Conservation (phyloP, 164 flowering plant species). For the Sedum album region DNA sequence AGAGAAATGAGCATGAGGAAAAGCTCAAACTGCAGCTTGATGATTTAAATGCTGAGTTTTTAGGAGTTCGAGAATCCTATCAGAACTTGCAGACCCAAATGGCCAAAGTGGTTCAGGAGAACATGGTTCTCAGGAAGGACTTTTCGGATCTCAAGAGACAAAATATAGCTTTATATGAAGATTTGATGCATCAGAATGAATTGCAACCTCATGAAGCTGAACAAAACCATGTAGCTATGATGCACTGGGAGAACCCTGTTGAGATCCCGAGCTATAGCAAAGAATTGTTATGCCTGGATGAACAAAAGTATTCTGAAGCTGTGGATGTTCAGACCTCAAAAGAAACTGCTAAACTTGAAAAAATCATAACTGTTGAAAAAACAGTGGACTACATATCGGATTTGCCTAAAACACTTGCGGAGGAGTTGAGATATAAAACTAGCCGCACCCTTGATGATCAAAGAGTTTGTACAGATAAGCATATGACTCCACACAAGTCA, state of each 20-base stretch:
- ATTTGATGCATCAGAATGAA: not conserved
- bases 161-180: not conserved
- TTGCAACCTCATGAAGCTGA: not conserved
- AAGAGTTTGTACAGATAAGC: not conserved
- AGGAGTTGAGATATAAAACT: not conserved
- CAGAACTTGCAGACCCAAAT: not conserved
- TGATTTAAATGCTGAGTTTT: not conserved
- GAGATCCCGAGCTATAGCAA: not conserved
- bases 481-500: not conserved
- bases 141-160: not conserved
- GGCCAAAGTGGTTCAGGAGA: not conserved
- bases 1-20: not conserved
- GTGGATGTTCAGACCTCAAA: not conserved
- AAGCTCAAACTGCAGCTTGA: not conserved
- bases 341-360: not conserved
- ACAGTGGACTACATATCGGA: not conserved
- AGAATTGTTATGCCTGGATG: not conserved
- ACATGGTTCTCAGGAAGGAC: not conserved
- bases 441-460: not conserved
- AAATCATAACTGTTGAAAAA: not conserved
- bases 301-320: not conserved
- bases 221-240: not conserved
- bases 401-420: not conserved
- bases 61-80: not conserved
- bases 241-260: not conserved